Percentiles rank a stretch among this genome's conserved stretches.
Evolutionary conservation across 768 basidiomycete species (phyloP).

Genomic region (Hemileccinum impolitum): DNA sequence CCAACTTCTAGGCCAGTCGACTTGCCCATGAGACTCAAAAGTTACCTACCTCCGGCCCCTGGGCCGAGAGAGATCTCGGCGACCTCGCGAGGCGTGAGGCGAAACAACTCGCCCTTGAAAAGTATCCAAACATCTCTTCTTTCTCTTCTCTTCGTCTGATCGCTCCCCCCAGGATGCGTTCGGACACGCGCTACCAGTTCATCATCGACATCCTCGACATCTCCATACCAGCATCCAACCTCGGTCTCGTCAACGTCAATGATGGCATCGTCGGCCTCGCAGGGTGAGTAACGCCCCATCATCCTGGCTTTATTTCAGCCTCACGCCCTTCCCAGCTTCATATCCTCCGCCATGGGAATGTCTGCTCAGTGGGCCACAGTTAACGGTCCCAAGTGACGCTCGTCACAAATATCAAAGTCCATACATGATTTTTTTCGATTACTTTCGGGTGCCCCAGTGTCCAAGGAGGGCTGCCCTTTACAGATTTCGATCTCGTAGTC

Average conservation of each 20-base stretch:
- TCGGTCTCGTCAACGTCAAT: conserved; percentile 72
- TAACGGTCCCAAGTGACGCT: conserved; percentile 37
- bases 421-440: background rate
- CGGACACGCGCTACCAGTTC: conserved; percentile 72
- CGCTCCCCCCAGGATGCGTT: conserved; percentile 50
- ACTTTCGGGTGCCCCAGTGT: conserved; percentile 3
- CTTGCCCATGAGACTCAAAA: conserved; percentile 58
- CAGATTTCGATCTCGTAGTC: conserved; percentile 45
- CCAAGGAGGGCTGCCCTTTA: background rate
- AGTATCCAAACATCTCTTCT: conserved; percentile 36
- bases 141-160: conserved; percentile 3
- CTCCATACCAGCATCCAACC: conserved; percentile 83
- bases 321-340: conserved; percentile 42
- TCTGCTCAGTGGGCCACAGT: conserved; percentile 64
- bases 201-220: conserved; percentile 82
- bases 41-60: conserved; percentile 40
- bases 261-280: conserved; percentile 84
- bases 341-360: conserved; percentile 68
- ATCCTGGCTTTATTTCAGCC: conserved; percentile 3
- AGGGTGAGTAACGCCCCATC: conserved; percentile 54
- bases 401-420: background rate
- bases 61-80: conserved; percentile 67
- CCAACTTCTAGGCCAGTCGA: conserved; percentile 47
- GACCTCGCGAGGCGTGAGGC: conserved; percentile 64
- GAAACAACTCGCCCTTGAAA: conserved; percentile 53